phyloP scores from a whole-genome alignment of 257 asterid species.

The Phtheirospermum japonicum region DNA sequence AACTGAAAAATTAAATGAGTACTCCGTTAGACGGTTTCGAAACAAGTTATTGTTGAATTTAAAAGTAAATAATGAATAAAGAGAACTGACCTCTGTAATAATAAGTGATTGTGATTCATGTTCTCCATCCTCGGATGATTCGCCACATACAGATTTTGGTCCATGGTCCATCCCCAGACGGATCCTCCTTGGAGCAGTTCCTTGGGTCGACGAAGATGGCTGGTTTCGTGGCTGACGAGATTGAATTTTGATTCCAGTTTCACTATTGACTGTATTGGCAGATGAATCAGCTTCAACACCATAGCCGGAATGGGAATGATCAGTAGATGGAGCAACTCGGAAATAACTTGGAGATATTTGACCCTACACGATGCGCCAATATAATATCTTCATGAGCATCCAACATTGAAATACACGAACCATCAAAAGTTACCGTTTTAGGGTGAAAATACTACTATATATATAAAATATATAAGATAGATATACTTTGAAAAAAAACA shows the following conservation, averaged over 20 bases:
- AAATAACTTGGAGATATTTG: constrained; percentile 24
- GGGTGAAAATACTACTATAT: constrained; percentile 19
- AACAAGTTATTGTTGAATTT: background rate
- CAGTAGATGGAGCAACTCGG: constrained; percentile 21
- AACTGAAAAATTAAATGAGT: too few relatives aligned
- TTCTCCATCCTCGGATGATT: constrained; percentile 24
- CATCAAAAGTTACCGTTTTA: constrained; percentile 7
- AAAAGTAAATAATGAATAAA: background rate
- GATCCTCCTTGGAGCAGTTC: constrained; percentile 60
- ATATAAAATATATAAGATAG: background rate
- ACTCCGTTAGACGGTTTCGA: too few relatives aligned
- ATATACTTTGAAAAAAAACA: background rate
- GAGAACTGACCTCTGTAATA: constrained; percentile 33
- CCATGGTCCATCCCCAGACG: constrained; percentile 26
- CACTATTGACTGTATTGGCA: constrained; percentile 20
- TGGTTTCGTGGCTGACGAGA: constrained; percentile 35
- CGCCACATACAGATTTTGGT: constrained; percentile 15
- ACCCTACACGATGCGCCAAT: constrained; percentile 35
- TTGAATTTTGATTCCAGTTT: constrained; percentile 47
- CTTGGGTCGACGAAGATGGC: constrained; percentile 36
- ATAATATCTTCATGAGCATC: constrained; percentile 17
- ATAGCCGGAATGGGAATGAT: constrained; percentile 25
- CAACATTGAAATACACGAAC: constrained; percentile 14
- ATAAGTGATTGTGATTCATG: too few relatives aligned
- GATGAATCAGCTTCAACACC: constrained; percentile 34